Percentiles rank a stretch among this genome's conserved stretches.
Evolutionary conservation across 805 yeast species (phyloP).

Genomic region (Spathaspora hagerdaliae): DNA sequence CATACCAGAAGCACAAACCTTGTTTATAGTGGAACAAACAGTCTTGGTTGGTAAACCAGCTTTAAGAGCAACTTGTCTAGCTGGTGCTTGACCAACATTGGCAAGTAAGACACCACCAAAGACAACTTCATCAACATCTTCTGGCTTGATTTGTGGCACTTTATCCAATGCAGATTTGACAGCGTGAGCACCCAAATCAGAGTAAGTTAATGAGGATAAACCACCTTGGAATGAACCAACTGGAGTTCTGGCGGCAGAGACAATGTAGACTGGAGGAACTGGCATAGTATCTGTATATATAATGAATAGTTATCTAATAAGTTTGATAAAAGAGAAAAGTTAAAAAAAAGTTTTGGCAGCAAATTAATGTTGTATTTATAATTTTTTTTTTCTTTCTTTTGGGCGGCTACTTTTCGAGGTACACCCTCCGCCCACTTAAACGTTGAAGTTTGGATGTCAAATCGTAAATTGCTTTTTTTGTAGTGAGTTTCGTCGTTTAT

Average conservation of each 20-base stretch:
- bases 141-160: conserved; percentile 75
- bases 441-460: too few relatives aligned
- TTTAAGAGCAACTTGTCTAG: conserved; percentile 92
- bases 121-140: conserved; percentile 80
- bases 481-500: too few relatives aligned
- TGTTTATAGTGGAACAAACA: conserved; percentile 88
- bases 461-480: too few relatives aligned
- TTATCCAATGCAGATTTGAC: conserved; percentile 83
- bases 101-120: conserved; percentile 94
- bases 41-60: conserved; percentile 81
- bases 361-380: neutral
- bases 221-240: conserved; percentile 91
- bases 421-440: too few relatives aligned
- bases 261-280: conserved; percentile 67
- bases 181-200: conserved; percentile 89
- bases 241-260: conserved; percentile 90
- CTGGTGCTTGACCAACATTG: conserved; percentile 95
- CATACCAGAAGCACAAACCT: conserved; percentile 96
- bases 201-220: conserved; percentile 67
- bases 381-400: too few relatives aligned
- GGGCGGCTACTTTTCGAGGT: too few relatives aligned
- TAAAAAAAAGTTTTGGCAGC: neutral
- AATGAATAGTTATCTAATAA: neutral
- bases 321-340: neutral
- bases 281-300: conserved; percentile 8